These are phyloP conservation scores for Pseudogymnoascus sp. DNA, from an alignment of 2,329 filamentous ascomycete species.

Conservation along the genomic window DNA sequence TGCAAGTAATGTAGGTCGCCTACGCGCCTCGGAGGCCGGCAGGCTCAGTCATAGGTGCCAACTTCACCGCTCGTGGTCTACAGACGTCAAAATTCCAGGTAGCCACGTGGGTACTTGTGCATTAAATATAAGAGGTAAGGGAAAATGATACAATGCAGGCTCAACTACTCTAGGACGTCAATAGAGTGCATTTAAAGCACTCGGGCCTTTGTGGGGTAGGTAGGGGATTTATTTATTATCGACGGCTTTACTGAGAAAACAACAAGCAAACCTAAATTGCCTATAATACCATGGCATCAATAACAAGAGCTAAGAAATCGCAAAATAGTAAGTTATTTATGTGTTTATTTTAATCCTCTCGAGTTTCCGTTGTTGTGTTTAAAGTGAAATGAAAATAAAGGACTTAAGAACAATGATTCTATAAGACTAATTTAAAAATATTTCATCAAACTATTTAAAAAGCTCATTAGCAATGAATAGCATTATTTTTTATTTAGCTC, in stretches of 20 bases:
- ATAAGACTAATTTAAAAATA: neutral
- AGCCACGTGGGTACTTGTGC: neutral
- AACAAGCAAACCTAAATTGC: too few relatives aligned
- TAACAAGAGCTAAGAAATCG: too few relatives aligned
- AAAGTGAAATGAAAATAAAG: neutral
- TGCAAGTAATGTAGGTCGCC: neutral
- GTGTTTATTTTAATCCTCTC: neutral
- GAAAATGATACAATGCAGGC: neutral
- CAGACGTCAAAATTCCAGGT: neutral
- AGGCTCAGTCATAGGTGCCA: neutral
- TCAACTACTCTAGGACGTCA: neutral
- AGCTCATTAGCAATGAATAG: neutral
- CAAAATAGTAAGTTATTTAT: neutral
- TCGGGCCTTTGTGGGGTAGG: too few relatives aligned
- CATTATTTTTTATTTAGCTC: neutral
- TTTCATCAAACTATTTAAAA: neutral
- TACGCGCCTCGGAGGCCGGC: neutral
- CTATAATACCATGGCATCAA: too few relatives aligned
- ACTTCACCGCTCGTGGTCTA: neutral
- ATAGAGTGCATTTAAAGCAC: too few relatives aligned
- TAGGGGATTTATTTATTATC: too few relatives aligned
- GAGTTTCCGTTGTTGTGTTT: neutral
- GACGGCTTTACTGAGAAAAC: too few relatives aligned
- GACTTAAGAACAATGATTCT: neutral
- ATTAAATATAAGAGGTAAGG: neutral